A percentile compares a stretch with the other conserved stretches of the same genome.
phyloP scores from a whole-genome alignment of 441 rosid species.

The Caryocar brasiliense region DNA sequence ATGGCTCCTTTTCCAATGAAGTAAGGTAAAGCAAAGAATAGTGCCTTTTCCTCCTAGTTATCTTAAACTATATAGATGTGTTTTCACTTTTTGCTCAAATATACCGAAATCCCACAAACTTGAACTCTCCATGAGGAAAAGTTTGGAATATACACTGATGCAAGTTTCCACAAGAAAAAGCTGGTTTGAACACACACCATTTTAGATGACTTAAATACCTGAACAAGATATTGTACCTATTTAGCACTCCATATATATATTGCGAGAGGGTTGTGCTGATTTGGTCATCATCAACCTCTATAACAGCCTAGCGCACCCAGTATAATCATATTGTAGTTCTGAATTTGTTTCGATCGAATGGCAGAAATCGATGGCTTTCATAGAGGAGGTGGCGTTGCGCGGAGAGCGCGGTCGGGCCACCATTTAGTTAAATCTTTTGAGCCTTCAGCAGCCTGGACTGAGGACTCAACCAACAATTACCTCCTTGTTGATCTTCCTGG shows the following conservation, averaged over 20 bases:
- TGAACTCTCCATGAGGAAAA: constrained; percentile 4
- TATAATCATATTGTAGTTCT: too few relatives aligned
- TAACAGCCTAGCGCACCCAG: too few relatives aligned
- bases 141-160: constrained; percentile 18
- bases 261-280: too few relatives aligned
- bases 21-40: constrained; percentile 21
- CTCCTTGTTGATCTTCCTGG: constrained; percentile 57
- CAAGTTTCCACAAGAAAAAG: constrained; percentile 4
- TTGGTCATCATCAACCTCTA: too few relatives aligned
- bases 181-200: not conserved
- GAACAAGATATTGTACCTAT: too few relatives aligned
- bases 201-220: too few relatives aligned
- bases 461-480: constrained; percentile 26
- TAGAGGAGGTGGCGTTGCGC: constrained; percentile 1
- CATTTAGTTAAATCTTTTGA: constrained; percentile 15
- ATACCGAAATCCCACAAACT: not conserved
- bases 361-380: constrained; percentile 12
- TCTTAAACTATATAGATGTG: not conserved
- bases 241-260: too few relatives aligned
- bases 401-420: not conserved
- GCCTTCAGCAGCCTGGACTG: constrained; percentile 41
- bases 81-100: not conserved
- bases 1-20: not conserved
- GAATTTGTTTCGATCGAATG: too few relatives aligned
- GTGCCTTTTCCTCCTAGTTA: not conserved